phyloP scores from a whole-genome alignment of 1,139 yeast species.

The Groenewaldozyma sp. region DNA sequence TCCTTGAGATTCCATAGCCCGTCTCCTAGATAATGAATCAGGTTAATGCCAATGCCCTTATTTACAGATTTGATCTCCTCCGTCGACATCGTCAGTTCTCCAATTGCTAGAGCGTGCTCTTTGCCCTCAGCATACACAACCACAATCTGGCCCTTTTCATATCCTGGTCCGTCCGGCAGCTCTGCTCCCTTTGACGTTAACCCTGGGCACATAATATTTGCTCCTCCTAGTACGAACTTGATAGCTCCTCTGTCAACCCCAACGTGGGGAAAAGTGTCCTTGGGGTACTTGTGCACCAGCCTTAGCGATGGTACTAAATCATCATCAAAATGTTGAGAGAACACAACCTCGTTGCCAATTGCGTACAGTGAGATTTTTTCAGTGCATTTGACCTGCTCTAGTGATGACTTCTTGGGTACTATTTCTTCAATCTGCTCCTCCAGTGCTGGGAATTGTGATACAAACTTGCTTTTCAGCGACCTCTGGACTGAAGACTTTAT shows the following conservation, averaged over 20 bases:
- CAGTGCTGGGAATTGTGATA: conserved; percentile 59
- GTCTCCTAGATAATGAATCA: conserved; percentile 81
- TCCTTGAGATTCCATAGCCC: conserved; percentile 39
- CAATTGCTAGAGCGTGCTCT: conserved; percentile 83
- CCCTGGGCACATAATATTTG: conserved; percentile 97
- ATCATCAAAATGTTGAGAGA: conserved; percentile 77
- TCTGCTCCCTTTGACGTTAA: conserved; percentile 83
- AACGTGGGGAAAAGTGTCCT: conserved; percentile 62
- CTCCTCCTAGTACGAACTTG: conserved; percentile 87
- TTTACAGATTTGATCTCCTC: conserved; percentile 78
- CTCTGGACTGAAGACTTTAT: conserved; percentile 90
- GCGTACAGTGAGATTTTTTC: conserved; percentile 77
- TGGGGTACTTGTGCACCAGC: conserved; percentile 55
- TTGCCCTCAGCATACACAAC: conserved; percentile 89
- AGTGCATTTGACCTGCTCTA: conserved; percentile 76
- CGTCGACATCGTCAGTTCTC: conserved; percentile 77
- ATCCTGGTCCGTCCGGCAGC: conserved; percentile 60
- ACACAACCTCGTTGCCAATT: conserved; percentile 62
- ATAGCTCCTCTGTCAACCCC: conserved; percentile 96
- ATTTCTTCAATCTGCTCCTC: conserved; percentile 72
- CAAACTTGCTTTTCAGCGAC: conserved; percentile 64
- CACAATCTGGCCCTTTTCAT: conserved; percentile 58
- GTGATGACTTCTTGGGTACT: conserved; percentile 87
- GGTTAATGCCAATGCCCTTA: conserved; percentile 86
- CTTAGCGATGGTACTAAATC: conserved; percentile 66